Percentiles rank a stretch among this genome's conserved stretches.
Evolutionary conservation across 805 yeast genomes (phyloP).

Genomic region (Cyberlindnera galapagoensis): DNA sequence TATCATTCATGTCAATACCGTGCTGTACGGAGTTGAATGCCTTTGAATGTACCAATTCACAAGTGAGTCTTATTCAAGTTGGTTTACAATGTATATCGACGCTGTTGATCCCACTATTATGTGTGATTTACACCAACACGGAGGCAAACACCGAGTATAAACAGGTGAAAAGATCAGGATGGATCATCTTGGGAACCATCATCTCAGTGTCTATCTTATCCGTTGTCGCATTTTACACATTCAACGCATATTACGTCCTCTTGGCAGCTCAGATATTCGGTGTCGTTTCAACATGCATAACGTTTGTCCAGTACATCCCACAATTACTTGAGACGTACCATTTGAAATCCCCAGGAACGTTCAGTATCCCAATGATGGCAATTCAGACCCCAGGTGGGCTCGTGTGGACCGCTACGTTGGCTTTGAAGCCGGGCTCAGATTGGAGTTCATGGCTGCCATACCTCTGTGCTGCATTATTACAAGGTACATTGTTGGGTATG

Average conservation of each 20-base stretch:
- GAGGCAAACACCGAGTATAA: conserved; percentile 36
- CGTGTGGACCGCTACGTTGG: conserved; percentile 68
- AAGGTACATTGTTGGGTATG: conserved; percentile 53
- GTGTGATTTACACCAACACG: conserved; percentile 39
- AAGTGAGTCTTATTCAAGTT: conserved; percentile 61
- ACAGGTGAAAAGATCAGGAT: conserved; percentile 35
- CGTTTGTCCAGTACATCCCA: conserved; percentile 71
- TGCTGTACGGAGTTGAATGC: conserved; percentile 47
- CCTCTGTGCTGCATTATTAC: conserved; percentile 63
- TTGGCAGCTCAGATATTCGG: conserved; percentile 57
- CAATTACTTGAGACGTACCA: conserved; percentile 65
- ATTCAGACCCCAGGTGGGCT: conserved; percentile 90
- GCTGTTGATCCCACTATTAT: conserved; percentile 46
- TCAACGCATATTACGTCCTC: conserved; percentile 17
- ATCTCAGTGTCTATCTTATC: conserved; percentile 27
- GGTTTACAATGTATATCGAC: conserved; percentile 58
- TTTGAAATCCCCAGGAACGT: conserved; percentile 72
- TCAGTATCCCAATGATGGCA: conserved; percentile 75
- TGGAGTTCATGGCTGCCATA: conserved; percentile 89
- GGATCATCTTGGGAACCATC: conserved; percentile 33
- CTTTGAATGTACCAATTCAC: conserved; percentile 62
- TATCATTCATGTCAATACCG: conserved; percentile 51
- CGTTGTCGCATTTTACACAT: conserved; percentile 25
- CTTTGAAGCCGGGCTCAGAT: conserved; percentile 63
- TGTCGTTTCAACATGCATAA: conserved; percentile 52